Conservation (phyloP, 2,329 filamentous ascomycete species). For the Penicillium sp. region DNA sequence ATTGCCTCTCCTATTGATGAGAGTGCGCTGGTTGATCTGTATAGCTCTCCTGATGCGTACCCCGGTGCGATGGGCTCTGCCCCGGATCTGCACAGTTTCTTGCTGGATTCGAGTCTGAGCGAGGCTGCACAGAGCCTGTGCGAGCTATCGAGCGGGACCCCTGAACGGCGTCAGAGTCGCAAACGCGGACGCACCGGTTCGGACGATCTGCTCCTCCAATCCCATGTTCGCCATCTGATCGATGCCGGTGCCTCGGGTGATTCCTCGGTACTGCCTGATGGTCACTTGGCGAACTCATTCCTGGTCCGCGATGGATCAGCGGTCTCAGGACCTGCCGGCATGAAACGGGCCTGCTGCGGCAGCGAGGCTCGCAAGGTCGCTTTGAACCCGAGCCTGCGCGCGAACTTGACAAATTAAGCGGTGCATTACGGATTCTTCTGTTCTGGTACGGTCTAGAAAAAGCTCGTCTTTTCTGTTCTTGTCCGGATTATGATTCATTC, state of each 20-base stretch:
- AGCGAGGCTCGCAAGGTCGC: conserved; percentile 36
- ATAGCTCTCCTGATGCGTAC: conserved; percentile 34
- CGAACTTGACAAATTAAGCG: conserved; percentile 26
- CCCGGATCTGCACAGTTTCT: conserved; percentile 35
- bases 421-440: conserved; percentile 16
- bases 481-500: conserved; percentile 27
- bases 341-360: conserved; percentile 41
- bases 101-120: conserved; percentile 30
- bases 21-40: conserved; percentile 29
- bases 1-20: conserved; percentile 40
- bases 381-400: conserved; percentile 32
- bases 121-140: conserved; percentile 42
- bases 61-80: conserved; percentile 19
- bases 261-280: conserved; percentile 30
- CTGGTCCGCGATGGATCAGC: conserved; percentile 24
- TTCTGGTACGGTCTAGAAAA: conserved; percentile 27
- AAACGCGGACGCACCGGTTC: conserved; percentile 41
- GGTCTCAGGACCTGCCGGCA: conserved; percentile 34
- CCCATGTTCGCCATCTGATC: conserved; percentile 38
- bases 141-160: conserved; percentile 35
- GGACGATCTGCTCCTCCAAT: conserved; percentile 36
- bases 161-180: conserved; percentile 28
- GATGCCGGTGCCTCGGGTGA: conserved; percentile 24
- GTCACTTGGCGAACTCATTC: conserved; percentile 30
- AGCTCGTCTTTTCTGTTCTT: conserved; percentile 23